Conservation (phyloP, 2,329 filamentous ascomycete genomes). For the Botrytis cinerea region DNA sequence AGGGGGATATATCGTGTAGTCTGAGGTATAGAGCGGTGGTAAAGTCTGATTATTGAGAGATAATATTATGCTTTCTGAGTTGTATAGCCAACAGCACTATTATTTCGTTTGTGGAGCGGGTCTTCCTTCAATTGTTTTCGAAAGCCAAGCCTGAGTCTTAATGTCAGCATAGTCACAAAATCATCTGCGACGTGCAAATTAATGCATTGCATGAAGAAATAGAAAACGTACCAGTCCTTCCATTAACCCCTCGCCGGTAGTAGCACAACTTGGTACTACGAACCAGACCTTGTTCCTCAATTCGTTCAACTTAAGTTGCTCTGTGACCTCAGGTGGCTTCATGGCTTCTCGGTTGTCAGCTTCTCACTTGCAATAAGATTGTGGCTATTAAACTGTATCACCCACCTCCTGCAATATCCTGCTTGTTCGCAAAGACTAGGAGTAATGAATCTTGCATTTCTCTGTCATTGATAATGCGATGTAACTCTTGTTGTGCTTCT, state of each 20-base stretch:
- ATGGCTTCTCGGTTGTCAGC: constrained; percentile 56
- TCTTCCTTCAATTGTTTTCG: constrained; percentile 74
- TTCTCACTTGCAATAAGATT: no score
- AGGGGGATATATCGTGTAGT: neutral
- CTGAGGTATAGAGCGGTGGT: constrained; percentile 3
- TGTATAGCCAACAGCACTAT: neutral
- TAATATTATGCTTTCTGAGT: neutral
- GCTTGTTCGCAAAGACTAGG: constrained; percentile 98
- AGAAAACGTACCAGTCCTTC: constrained; percentile 65
- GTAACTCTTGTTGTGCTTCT: constrained; percentile 88
- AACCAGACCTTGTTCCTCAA: constrained; percentile 85
- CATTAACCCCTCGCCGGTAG: constrained; percentile 76
- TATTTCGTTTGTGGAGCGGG: constrained; percentile 40
- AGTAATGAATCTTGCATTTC: constrained; percentile 96
- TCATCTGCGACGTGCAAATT: neutral
- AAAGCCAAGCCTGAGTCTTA: constrained; percentile 64
- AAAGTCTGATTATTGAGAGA: neutral
- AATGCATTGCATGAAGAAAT: neutral
- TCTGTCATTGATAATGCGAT: constrained; percentile 95
- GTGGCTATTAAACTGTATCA: constrained; percentile 27
- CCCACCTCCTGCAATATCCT: constrained; percentile 82
- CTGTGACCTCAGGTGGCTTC: constrained; percentile 77
- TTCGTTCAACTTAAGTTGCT: constrained; percentile 72
- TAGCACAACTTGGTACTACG: constrained; percentile 80
- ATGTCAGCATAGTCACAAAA: constrained; percentile 11